phyloP scores from a whole-genome alignment of 352 stramenopile species.

The Albugo laibachii region DNA sequence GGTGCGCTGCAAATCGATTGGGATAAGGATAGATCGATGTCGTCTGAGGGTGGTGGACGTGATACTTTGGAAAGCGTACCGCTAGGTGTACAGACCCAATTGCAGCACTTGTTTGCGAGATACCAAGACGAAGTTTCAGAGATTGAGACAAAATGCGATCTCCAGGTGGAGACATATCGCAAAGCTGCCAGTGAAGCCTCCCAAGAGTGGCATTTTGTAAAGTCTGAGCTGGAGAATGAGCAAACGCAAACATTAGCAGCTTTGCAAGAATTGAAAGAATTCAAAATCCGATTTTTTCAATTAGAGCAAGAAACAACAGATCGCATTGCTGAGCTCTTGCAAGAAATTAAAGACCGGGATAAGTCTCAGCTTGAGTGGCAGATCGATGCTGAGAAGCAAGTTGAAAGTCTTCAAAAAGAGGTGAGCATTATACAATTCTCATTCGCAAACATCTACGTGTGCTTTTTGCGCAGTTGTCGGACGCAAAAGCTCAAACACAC shows the following conservation, averaged over 20 bases:
- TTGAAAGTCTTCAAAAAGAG: neutral
- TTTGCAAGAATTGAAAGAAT: constrained; percentile 49
- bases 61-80: neutral
- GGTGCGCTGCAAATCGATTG: constrained; percentile 15
- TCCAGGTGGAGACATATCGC: constrained; percentile 43
- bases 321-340: constrained; percentile 37
- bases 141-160: constrained; percentile 28
- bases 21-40: neutral
- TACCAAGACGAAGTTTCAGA: constrained; percentile 21
- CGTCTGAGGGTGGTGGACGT: neutral
- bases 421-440: no score
- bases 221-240: constrained; percentile 28
- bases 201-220: constrained; percentile 51
- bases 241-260: constrained; percentile 29
- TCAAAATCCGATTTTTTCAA: constrained; percentile 44
- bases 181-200: constrained; percentile 29
- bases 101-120: constrained; percentile 17
- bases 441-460: neutral
- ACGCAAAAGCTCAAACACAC: constrained; percentile 12
- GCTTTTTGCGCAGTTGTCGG: constrained; percentile 10
- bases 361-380: constrained; percentile 7
- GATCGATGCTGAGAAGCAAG: constrained; percentile 7
- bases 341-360: constrained; percentile 32
- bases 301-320: constrained; percentile 35
- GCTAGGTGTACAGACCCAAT: constrained; percentile 7